Percentiles rank a stretch among this genome's conserved stretches.
phyloP scores from a whole-genome alignment of 495 filamentous ascomycete genomes.

The Articulospora tetracladia region DNA sequence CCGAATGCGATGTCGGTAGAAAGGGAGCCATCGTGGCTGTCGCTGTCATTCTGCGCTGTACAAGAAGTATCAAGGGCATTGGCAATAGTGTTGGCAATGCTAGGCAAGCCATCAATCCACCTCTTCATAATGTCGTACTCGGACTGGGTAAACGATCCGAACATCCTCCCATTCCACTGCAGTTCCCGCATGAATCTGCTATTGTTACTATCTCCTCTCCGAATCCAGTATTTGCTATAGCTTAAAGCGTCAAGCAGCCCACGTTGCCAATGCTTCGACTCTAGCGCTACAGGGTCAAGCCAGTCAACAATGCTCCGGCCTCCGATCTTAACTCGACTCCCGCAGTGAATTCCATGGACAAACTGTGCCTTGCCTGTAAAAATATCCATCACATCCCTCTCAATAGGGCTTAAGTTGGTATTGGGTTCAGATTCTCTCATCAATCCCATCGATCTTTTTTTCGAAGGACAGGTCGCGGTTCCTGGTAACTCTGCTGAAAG shows the following conservation, averaged over 20 bases:
- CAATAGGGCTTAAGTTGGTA: background rate
- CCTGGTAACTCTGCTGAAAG: conserved; percentile 32
- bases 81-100: background rate
- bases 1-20: conserved; percentile 1
- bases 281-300: conserved; percentile 28
- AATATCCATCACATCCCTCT: conserved; percentile 8
- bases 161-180: conserved; percentile 43
- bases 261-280: conserved; percentile 23
- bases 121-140: conserved; percentile 32
- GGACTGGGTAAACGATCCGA: conserved; percentile 41
- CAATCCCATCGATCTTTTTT: conserved; percentile 13
- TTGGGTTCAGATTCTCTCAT: conserved; percentile 1
- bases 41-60: background rate
- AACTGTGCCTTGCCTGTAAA: conserved; percentile 22
- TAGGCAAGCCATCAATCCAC: conserved; percentile 35
- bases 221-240: conserved; percentile 31
- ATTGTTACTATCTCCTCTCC: conserved; percentile 30
- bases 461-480: conserved; percentile 20
- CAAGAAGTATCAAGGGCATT: background rate
- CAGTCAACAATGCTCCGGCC: conserved; percentile 30
- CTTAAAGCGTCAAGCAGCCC: conserved; percentile 22
- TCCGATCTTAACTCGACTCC: conserved; percentile 17
- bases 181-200: conserved; percentile 37
- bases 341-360: conserved; percentile 23
- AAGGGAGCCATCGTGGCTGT: conserved; percentile 1